Percentiles rank a stretch among this genome's conserved stretches.
Evolutionary conservation across 495 filamentous ascomycete genomes (phyloP).

Genomic region (Darksidea phi): DNA sequence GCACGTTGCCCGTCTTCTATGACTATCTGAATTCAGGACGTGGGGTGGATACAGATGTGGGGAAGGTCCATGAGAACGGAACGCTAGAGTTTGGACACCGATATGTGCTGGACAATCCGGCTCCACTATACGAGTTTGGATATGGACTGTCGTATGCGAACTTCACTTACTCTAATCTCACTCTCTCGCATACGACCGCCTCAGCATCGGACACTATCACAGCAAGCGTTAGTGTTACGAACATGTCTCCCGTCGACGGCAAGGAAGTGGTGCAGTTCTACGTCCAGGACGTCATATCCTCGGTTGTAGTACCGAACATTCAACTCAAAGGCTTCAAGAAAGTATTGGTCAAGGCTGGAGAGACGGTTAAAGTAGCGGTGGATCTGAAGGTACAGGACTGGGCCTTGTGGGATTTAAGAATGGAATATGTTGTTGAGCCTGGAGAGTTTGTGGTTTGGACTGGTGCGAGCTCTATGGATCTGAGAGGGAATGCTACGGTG

Average conservation of each 20-base stretch:
- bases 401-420: constrained; percentile 40
- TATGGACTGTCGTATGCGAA: constrained; percentile 71
- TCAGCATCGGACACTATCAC: constrained; percentile 48
- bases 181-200: constrained; percentile 50
- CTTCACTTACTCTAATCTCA: constrained; percentile 66
- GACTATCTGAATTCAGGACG: constrained; percentile 70
- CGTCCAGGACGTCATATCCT: constrained; percentile 49
- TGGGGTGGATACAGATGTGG: constrained; percentile 47
- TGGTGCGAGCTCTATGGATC: constrained; percentile 57
- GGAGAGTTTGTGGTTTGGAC: constrained; percentile 61
- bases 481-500: constrained; percentile 56
- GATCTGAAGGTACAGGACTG: constrained; percentile 50
- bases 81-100: constrained; percentile 63
- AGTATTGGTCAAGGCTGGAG: constrained; percentile 64
- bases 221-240: constrained; percentile 61
- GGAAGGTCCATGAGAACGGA: constrained; percentile 53
- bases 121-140: constrained; percentile 65
- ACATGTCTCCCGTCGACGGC: constrained; percentile 63
- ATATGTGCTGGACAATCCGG: constrained; percentile 61
- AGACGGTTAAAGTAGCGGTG: constrained; percentile 67
- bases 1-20: constrained; percentile 66
- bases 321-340: constrained; percentile 81
- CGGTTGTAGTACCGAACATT: constrained; percentile 63
- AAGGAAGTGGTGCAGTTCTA: constrained; percentile 82
- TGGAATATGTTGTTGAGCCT: constrained; percentile 56